Base-by-base conservation (phyloP, 225 moss, liverwort and hornwort genomes). In the Polytrichum formosum region DNA sequence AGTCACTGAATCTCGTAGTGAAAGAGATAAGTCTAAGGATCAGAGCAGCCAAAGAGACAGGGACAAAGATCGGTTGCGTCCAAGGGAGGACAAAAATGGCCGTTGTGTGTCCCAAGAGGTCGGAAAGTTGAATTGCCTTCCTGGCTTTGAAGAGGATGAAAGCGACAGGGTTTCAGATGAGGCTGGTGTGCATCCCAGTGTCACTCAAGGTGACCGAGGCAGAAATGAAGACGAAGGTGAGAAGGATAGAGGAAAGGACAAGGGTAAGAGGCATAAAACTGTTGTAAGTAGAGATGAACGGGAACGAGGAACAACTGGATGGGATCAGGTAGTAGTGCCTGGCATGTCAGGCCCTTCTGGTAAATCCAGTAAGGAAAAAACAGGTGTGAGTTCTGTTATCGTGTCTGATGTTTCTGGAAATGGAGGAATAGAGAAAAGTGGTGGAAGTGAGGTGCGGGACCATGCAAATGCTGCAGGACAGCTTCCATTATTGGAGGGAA, bases 391-490 rank as follows among this genome's bases (percentile, higher is more conserved):
- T 59, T 62, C 64, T 37, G 70, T 76, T 72, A 53, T 53, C 63
- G 64, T 64, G 64, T 20, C 61, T 67, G 28, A 27, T 17, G 26
- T 6, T 0, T 37, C 20, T 17, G 64, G 31, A 74, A 56, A 28
- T 55, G 53, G 26, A 46, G 46, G 46, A 46, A 46, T 46, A 46
- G 46, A 46, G 3, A 10, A 46, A 46, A 46, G 46, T 70, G 66
- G 54, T 58, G 35, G 35, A 4, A 61, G 62, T 77, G 81, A 75
- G 55, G 64, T 75, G 69, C 77, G 74, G 64, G 76, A 72, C 67
- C 75, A 77, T 74, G 66, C 73, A 58, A 77, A 76, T 75, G 22
- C 68, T 26, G 63, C 26, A 55, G 79, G 71, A 66, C 82, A 82
- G 54, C 66, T 71, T 69, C 76, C 75, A 77, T 20, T 62, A 25